Evolutionary conservation across 2,329 filamentous ascomycete genomes (phyloP).

Genomic region (Diplodia sapinea): DNA sequence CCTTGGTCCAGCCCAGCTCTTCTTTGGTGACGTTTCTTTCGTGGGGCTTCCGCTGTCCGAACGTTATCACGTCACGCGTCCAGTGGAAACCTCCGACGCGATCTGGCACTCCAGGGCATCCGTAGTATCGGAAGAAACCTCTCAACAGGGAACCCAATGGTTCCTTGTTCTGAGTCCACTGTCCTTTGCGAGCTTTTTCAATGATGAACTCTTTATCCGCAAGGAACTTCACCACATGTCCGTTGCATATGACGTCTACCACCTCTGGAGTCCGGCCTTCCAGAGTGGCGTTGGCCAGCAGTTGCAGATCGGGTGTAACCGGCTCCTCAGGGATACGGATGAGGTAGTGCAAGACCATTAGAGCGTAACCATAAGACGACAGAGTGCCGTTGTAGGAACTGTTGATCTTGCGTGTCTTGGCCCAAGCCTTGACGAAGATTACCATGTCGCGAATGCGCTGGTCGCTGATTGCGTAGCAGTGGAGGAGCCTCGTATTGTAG

Average conservation of each 20-base stretch:
- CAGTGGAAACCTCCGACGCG: constrained; percentile 71
- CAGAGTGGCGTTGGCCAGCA: constrained; percentile 34
- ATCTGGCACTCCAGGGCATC: constrained; percentile 60
- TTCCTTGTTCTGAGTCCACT: constrained; percentile 72
- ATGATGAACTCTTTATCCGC: constrained; percentile 73
- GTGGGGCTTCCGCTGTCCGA: constrained; percentile 66
- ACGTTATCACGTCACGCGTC: constrained; percentile 77
- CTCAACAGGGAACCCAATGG: constrained; percentile 73
- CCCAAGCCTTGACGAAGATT: constrained; percentile 89
- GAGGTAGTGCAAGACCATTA: constrained; percentile 91
- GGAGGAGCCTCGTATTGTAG: constrained; percentile 81
- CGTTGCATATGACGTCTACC: constrained; percentile 60
- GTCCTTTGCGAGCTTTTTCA: constrained; percentile 61
- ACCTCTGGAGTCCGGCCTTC: neutral
- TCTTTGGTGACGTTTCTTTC: constrained; percentile 72
- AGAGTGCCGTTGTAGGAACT: constrained; percentile 84
- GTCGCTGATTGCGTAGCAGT: constrained; percentile 83
- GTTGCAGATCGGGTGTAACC: constrained; percentile 83
- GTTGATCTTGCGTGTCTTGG: constrained; percentile 83
- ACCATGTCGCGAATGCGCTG: constrained; percentile 77
- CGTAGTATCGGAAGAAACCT: constrained; percentile 89
- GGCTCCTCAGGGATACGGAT: constrained; percentile 81
- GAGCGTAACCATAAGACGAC: constrained; percentile 86
- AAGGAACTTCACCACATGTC: constrained; percentile 78
- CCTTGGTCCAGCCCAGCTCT: constrained; percentile 85